Conservation (phyloP, 2,329 filamentous ascomycete genomes). For the Sclerotinia spermophila region DNA sequence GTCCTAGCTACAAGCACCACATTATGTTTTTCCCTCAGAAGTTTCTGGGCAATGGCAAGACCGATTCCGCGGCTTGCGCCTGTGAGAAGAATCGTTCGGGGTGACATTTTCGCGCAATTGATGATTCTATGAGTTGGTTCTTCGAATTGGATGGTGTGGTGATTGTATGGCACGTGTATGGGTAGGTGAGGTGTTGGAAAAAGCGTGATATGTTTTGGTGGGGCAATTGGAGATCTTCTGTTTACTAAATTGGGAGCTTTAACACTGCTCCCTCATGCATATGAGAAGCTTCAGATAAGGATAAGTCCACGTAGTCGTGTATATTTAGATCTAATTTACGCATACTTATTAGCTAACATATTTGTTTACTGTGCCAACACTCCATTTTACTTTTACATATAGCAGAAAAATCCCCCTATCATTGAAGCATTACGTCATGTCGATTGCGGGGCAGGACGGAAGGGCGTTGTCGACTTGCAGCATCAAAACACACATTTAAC, state of each 20-base stretch:
- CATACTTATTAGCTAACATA: neutral
- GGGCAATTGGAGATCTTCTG: neutral
- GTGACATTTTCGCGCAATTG: constrained; percentile 38
- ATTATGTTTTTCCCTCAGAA: constrained; percentile 53
- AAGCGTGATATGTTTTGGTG: constrained; percentile 9
- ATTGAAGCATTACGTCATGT: constrained; percentile 3
- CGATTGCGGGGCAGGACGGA: neutral
- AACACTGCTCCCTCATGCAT: neutral
- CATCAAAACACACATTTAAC: neutral
- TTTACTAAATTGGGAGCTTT: neutral
- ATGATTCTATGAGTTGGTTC: neutral
- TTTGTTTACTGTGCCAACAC: neutral
- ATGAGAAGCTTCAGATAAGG: neutral
- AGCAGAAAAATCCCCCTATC: neutral
- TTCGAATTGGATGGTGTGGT: neutral
- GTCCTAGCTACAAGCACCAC: constrained; percentile 58
- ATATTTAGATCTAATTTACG: too few relatives aligned
- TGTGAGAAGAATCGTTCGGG: constrained; percentile 68
- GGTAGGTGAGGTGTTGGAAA: too few relatives aligned
- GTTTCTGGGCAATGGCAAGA: constrained; percentile 50
- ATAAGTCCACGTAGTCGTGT: neutral
- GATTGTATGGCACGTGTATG: neutral
- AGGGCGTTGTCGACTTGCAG: neutral
- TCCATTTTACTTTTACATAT: neutral
- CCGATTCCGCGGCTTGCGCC: constrained; percentile 63